Percentiles rank a stretch among this genome's conserved stretches.
These are phyloP conservation scores for Tuber magnatum DNA, from an alignment of 495 filamentous ascomycete species.

Conservation along the genomic window DNA sequence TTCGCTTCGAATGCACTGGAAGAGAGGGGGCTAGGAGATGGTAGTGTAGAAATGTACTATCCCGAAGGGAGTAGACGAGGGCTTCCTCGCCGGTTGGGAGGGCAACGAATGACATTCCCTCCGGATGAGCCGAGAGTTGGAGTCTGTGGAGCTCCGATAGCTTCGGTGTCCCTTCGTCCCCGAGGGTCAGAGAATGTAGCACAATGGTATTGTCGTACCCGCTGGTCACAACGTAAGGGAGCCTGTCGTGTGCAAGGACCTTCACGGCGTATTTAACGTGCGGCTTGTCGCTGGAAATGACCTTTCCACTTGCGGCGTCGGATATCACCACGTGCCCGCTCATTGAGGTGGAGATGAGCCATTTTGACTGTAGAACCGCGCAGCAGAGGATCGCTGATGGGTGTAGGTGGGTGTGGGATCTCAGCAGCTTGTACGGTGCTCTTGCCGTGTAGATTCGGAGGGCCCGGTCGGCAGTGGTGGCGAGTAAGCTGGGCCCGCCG, in stretches of 20 bases:
- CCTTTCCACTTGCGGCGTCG: conserved; percentile 41
- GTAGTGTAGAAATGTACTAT: conserved; percentile 58
- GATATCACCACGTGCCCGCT: conserved; percentile 53
- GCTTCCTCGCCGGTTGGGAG: conserved; percentile 46
- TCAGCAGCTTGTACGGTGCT: conserved; percentile 24
- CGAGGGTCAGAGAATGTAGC: conserved; percentile 46
- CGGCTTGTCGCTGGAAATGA: conserved; percentile 50
- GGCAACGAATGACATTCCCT: conserved; percentile 53
- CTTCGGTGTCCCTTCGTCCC: conserved; percentile 7
- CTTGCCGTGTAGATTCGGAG: conserved; percentile 33
- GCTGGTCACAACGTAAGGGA: conserved; percentile 53
- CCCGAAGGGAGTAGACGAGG: conserved; percentile 54
- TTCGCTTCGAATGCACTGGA: conserved; percentile 50
- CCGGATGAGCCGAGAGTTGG: conserved; percentile 54
- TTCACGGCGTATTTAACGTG: conserved; percentile 60
- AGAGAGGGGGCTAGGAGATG: conserved; percentile 48
- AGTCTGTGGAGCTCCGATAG: conserved; percentile 48
- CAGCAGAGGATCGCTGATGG: conserved; percentile 35
- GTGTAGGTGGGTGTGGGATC: conserved; percentile 26
- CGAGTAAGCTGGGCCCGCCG: conserved; percentile 44
- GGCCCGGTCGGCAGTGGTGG: conserved; percentile 50
- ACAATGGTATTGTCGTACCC: conserved; percentile 59
- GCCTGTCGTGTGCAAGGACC: conserved; percentile 41
- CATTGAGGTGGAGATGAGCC: conserved; percentile 54
- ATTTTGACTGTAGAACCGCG: conserved; percentile 38